Evolutionary conservation across 139 green algal genomes (phyloP), one percentile per base, ranked within the genome.

Genomic region (Chlorella vulgaris): DNA sequence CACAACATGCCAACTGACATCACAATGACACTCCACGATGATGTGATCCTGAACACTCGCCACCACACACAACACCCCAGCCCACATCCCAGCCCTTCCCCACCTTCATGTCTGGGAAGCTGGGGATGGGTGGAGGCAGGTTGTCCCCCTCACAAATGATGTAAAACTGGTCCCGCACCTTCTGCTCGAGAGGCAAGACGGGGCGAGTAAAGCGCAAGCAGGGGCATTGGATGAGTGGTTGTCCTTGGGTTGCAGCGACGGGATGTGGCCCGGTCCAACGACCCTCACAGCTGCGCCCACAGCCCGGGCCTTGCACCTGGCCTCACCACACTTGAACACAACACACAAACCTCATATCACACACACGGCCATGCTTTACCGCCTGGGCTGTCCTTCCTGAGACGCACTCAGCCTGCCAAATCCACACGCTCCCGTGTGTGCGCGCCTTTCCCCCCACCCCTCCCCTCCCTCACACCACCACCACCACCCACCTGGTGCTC

Each of bases 141-240:
- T 95, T 80, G 75, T 91, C 55, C 0, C 97, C 97, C 58, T 97
- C 93, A 21, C 89, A 91, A 35, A 96, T 88, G 89, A 99, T 99
- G 85, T 96, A 92, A 75, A 94, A 94, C 83, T 91, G 88, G 60
- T 99, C 93, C 0, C 97, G 88, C 26, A 98, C 74, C n/a, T 85
- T 43, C 83, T 85, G 70, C 53, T 24, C n/a, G n/a, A n/a, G n/a
- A n/a, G 18, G 36, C 33, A 50, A 3, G 4, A 8, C 8, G 63
- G 35, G 3, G 35, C n/a, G n/a, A n/a, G n/a, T n/a, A n/a, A n/a
- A n/a, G n/a, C 24, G 31, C 63, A 43, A 13, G 3, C 2, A 13
- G 35, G 33, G 63, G 24, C 2, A 4, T 4, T 42, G 29, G 29
- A 67, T 40, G 2, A 47, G 24, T 3, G 7, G 33, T 5, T 26